Percentiles rank a stretch among this genome's conserved stretches.
phyloP scores from a whole-genome alignment of 2,329 filamentous ascomycete genomes.

The Orbilia ellipsospora region DNA sequence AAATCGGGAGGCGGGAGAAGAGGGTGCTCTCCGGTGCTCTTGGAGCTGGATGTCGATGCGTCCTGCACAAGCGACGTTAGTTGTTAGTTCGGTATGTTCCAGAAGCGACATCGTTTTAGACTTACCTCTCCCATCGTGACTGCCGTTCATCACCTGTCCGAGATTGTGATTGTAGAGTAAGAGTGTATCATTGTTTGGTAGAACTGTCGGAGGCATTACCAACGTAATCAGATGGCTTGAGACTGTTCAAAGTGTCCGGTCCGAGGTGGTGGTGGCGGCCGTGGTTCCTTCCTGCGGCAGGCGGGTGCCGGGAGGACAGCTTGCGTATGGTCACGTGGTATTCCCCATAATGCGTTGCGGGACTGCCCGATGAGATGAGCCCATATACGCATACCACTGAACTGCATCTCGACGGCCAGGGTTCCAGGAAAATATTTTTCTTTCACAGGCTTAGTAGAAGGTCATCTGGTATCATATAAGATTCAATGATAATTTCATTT shows the following conservation, averaged over 20 bases:
- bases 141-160: conserved; percentile 21
- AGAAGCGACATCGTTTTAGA: background rate
- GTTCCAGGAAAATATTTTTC: too few relatives aligned
- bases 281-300: background rate
- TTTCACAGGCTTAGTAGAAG: too few relatives aligned
- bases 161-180: background rate
- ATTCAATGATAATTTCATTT: too few relatives aligned
- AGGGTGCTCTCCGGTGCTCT: conserved; percentile 15
- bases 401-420: too few relatives aligned
- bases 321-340: conserved; percentile 27
- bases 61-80: conserved; percentile 20
- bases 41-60: conserved; percentile 30
- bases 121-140: conserved; percentile 38
- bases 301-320: conserved; percentile 15
- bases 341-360: conserved; percentile 2
- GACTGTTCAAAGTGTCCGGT: background rate
- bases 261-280: background rate
- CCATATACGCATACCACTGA: too few relatives aligned
- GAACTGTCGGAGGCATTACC: conserved; percentile 7
- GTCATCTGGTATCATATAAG: too few relatives aligned
- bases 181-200: conserved; percentile 19
- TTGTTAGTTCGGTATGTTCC: background rate
- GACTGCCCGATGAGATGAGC: too few relatives aligned
- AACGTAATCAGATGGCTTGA: conserved; percentile 9
- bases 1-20: conserved; percentile 53